These are phyloP conservation scores for Hordeum pubiflorum DNA, from an alignment of 202 grass and related monocot genomes.

Conservation along the genomic window DNA sequence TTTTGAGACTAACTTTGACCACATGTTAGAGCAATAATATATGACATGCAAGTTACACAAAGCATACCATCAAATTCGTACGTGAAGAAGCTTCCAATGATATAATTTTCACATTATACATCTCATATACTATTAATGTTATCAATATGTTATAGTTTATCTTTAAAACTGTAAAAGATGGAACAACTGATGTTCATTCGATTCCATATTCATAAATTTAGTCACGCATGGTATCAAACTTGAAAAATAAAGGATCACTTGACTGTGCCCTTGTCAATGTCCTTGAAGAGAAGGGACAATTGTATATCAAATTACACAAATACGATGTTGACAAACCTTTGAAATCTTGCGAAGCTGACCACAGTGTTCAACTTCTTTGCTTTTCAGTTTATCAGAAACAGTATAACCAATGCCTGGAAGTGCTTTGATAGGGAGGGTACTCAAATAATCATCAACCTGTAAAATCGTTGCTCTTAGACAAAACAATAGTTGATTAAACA, in stretches of 20 bases:
- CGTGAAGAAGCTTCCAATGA: no score
- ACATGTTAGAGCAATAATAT: no score
- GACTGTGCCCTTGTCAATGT: background rate
- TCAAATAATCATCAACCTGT: constrained; percentile 71
- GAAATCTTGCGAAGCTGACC: constrained; percentile 58
- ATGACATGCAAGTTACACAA: no score
- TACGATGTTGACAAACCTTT: constrained; percentile 38
- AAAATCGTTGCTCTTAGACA: constrained; percentile 21
- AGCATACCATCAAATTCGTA: no score
- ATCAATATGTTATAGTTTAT: background rate
- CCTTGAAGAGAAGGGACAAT: background rate
- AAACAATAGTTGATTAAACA: background rate
- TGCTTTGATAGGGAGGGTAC: constrained; percentile 66
- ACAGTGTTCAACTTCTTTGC: constrained; percentile 57
- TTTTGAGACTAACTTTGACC: no score
- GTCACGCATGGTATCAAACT: background rate
- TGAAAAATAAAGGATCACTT: background rate
- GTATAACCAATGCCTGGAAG: constrained; percentile 83
- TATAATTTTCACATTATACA: no score
- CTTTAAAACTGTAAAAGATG: background rate
- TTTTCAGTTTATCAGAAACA: constrained; percentile 62
- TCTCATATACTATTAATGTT: no score
- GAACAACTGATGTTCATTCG: background rate
- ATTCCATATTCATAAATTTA: background rate
- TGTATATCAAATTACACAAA: constrained; percentile 11